Evolutionary conservation across 2,329 filamentous ascomycete species (phyloP), one percentile per base, ranked within the genome.

Genomic region (Colletotrichum endophyticum): DNA sequence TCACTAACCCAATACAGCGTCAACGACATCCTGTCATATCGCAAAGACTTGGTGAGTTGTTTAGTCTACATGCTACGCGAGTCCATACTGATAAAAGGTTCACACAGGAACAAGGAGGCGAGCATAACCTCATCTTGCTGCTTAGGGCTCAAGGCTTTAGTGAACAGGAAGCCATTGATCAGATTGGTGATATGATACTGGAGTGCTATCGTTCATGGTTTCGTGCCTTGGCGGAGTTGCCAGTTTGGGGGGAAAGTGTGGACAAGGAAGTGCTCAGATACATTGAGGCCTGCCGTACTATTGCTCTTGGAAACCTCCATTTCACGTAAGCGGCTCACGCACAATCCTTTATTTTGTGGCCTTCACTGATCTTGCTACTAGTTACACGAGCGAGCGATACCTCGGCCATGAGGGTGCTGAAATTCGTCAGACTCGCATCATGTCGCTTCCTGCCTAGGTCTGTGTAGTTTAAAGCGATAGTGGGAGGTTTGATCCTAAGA

Each of bases 401-500:
- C 44, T 53, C 1, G 44, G 44, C 11, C n/a, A 53, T 53, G 44
- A 53, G n/a, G 44, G 44, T 1, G 44, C 44, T 53, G 3, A 53
- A 13, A 53, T 53, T 53, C 44, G 44, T 13, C 0, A 53, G 6
- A 53, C 6, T 22, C 44, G 44, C n/a, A 53, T 53, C 44, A 53
- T 53, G 44, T 25, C 44, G n/a, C 44, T 53, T 53, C 44, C 44
- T 13, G n/a, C 6, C 2, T 53, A 53, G 44, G n/a, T 13, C 0
- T 53, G 1, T 53, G n/a, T n/a, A 22, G 2, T 8, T 13, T 7
- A 1, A 53, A 22, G n/a, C 11, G 11, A 13, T 25, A 13, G 0
- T 22, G n/a, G 12, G 0, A 22, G n/a, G n/a, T 0, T 53, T 3
- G n/a, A 1, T 13, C 3, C 12, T 53, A 1, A 8, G 3, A 53